phyloP scores from a whole-genome alignment of 805 yeast species.

The Candida boidinii region DNA sequence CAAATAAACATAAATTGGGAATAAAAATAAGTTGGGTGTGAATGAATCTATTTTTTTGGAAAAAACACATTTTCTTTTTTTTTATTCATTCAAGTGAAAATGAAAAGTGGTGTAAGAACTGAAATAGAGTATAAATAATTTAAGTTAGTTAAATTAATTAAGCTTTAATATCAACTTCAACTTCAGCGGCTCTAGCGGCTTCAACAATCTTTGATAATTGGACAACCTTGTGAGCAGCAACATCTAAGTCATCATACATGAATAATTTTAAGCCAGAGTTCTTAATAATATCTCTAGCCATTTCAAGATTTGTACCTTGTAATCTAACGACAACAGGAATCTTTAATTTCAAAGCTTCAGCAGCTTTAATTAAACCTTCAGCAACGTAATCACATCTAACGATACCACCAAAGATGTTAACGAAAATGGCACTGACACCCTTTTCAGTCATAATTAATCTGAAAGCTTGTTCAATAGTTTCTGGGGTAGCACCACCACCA shows the following conservation, averaged over 20 bases:
- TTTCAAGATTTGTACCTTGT: slow-evolving; percentile 93
- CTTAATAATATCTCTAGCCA: slow-evolving; percentile 79
- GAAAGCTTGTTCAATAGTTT: slow-evolving; percentile 95
- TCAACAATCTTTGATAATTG: slow-evolving; percentile 32
- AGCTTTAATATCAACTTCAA: slow-evolving; percentile 1
- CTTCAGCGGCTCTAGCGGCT: slow-evolving; percentile 1
- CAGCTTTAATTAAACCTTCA: slow-evolving; percentile 90
- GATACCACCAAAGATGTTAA: slow-evolving; percentile 98
- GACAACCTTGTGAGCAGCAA: slow-evolving; percentile 94
- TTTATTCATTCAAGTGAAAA: neutral
- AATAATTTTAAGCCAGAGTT: slow-evolving; percentile 89
- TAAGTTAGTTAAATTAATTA: neutral
- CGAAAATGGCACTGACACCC: slow-evolving; percentile 90
- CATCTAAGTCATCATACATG: slow-evolving; percentile 87
- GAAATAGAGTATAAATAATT: neutral
- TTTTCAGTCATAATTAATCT: slow-evolving; percentile 83
- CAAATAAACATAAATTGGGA: too few species aligned
- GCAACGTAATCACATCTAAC: slow-evolving; percentile 99
- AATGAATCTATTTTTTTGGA: too few species aligned
- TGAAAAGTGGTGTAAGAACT: neutral
- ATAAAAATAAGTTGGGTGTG: too few species aligned
- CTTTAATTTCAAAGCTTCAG: slow-evolving; percentile 81
- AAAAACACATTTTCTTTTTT: too few species aligned
- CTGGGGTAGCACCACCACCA: slow-evolving; percentile 99
- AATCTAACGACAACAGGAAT: slow-evolving; percentile 97